Percentiles rank a stretch among this genome's conserved stretches.
Evolutionary conservation across 192 early-diverging fungal genomes (phyloP).

Genomic region (Coemansia sp.): DNA sequence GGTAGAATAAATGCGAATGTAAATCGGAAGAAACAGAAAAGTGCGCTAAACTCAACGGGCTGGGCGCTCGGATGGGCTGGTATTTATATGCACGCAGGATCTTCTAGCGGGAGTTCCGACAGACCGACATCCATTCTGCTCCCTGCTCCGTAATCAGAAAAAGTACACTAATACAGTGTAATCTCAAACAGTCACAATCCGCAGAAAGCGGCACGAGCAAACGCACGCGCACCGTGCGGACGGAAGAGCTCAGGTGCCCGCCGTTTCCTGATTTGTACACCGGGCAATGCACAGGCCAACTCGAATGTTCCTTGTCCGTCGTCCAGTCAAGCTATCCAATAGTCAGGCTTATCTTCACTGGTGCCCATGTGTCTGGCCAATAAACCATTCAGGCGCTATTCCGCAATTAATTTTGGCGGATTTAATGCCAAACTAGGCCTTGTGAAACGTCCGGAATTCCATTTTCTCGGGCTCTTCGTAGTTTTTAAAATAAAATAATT

Average conservation of each 20-base stretch:
- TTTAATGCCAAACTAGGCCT: neutral
- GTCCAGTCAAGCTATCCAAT: neutral
- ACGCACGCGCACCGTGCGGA: neutral
- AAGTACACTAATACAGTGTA: neutral
- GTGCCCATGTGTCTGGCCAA: neutral
- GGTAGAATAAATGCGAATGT: neutral
- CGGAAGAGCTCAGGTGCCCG: neutral
- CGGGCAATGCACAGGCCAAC: slow-evolving; percentile 2
- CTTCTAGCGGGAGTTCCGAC: neutral
- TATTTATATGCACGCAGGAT: neutral
- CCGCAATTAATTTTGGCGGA: neutral
- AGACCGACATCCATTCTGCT: neutral
- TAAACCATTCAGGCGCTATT: neutral
- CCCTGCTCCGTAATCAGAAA: neutral
- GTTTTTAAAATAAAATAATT: neutral
- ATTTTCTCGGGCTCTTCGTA: neutral
- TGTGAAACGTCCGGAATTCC: neutral
- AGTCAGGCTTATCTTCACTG: neutral
- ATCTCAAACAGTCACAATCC: neutral
- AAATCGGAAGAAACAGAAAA: slow-evolving; percentile 1
- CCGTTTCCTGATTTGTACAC: neutral
- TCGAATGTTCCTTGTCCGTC: neutral
- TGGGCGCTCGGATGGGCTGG: neutral
- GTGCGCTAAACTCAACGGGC: neutral
- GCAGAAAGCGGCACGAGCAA: neutral